These are phyloP conservation scores for Phytophthora foliorum DNA, from an alignment of 352 stramenopile species.

Conservation along the genomic window DNA sequence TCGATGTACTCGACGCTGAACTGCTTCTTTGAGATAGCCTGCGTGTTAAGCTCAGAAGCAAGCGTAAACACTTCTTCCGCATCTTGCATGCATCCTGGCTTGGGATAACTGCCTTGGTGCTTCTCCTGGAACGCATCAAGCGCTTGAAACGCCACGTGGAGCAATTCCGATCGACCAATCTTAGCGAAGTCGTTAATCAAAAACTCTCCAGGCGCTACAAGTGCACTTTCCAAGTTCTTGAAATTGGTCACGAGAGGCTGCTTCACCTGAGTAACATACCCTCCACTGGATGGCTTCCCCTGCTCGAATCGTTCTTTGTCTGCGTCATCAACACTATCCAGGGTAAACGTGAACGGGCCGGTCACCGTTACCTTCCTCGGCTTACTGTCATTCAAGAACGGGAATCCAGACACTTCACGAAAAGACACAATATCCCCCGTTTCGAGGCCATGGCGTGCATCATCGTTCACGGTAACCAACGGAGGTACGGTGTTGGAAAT, in stretches of 20 bases:
- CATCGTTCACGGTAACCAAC: constrained; percentile 98
- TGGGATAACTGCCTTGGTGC: constrained; percentile 81
- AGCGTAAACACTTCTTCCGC: constrained; percentile 90
- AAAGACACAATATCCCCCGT: constrained; percentile 98
- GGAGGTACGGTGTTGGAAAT: constrained; percentile 87
- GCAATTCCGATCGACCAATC: constrained; percentile 91
- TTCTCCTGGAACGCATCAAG: constrained; percentile 89
- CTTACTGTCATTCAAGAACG: constrained; percentile 85
- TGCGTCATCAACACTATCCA: constrained; percentile 84
- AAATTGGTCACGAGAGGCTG: constrained; percentile 95
- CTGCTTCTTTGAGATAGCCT: constrained; percentile 74
- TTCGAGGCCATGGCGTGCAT: constrained; percentile 97
- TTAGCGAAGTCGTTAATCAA: constrained; percentile 99
- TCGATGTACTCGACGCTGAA: constrained; percentile 74
- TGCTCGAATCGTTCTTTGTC: constrained; percentile 76
- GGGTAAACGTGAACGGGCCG: constrained; percentile 97
- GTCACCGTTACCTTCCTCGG: constrained; percentile 82
- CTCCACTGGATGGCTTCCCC: constrained; percentile 73
- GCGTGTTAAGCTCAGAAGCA: constrained; percentile 73
- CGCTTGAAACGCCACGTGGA: constrained; percentile 92
- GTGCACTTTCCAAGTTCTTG: constrained; percentile 87
- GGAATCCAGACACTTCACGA: constrained; percentile 94
- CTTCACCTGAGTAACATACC: constrained; percentile 97
- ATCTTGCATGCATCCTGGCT: constrained; percentile 88
- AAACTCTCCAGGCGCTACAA: constrained; percentile 94